phyloP scores from a whole-genome alignment of 805 yeast species.

The Debaryomyces hansenii region DNA sequence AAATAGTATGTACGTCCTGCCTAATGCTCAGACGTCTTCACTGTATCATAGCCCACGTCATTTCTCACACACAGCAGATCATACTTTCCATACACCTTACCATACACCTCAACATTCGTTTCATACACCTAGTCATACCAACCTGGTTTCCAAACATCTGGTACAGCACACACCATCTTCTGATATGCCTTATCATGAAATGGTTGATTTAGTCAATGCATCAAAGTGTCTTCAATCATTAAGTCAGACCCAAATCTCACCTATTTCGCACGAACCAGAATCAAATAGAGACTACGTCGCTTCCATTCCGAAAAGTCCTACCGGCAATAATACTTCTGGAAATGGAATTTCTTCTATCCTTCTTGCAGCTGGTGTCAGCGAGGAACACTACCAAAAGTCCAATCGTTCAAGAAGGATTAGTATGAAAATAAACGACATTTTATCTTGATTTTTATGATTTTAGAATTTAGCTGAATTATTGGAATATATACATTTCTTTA shows the following conservation, averaged over 20 bases:
- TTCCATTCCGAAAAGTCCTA: background rate
- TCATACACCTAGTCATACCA: background rate
- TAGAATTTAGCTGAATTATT: too few relatives aligned
- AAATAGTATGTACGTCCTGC: background rate
- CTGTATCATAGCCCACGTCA: background rate
- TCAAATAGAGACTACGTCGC: conserved; percentile 1
- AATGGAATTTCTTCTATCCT: conserved; percentile 31
- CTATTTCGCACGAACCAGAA: conserved; percentile 6
- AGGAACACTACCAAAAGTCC: conserved; percentile 1
- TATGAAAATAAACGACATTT: conserved; percentile 32
- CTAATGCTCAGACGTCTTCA: background rate
- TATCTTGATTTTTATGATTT: conserved; percentile 10
- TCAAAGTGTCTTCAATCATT: conserved; percentile 35
- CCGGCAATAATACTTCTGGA: background rate
- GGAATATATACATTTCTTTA: too few relatives aligned
- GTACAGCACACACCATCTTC: background rate
- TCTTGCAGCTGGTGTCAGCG: conserved; percentile 26
- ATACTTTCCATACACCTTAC: background rate
- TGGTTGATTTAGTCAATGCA: conserved; percentile 35
- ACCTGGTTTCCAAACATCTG: background rate
- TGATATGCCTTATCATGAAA: conserved; percentile 10
- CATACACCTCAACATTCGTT: background rate
- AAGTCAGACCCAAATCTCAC: conserved; percentile 13
- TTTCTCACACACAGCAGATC: background rate
- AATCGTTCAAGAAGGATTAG: conserved; percentile 12